These are phyloP conservation scores for Suhomyces faveliae DNA, from an alignment of 805 yeast genomes.

Conservation along the genomic window DNA sequence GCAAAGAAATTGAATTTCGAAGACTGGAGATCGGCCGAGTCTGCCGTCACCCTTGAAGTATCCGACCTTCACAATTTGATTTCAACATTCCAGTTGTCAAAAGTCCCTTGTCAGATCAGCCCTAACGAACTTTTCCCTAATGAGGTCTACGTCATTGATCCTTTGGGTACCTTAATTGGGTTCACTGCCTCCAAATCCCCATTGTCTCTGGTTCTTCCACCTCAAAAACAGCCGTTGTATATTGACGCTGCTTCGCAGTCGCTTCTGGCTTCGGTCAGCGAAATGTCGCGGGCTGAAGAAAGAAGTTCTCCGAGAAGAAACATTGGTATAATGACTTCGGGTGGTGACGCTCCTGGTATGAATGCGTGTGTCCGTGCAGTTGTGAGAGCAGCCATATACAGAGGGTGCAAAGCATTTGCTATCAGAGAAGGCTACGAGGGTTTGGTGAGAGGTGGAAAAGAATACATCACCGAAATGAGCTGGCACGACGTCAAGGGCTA, in stretches of 20 bases:
- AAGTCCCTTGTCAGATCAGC: constrained; percentile 49
- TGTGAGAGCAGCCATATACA: constrained; percentile 84
- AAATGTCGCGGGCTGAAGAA: constrained; percentile 16
- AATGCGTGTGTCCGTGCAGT: constrained; percentile 94
- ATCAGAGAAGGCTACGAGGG: constrained; percentile 96
- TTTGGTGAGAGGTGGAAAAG: constrained; percentile 78
- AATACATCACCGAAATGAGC: constrained; percentile 66
- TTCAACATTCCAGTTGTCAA: constrained; percentile 26
- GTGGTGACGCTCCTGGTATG: constrained; percentile 99
- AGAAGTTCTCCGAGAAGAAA: constrained; percentile 38
- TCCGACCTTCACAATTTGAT: constrained; percentile 39
- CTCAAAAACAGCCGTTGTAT: constrained; percentile 23
- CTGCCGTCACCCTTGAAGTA: constrained; percentile 48
- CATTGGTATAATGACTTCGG: constrained; percentile 96
- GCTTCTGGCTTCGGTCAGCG: constrained; percentile 17
- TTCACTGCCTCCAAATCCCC: constrained; percentile 66
- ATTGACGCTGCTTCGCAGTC: constrained; percentile 18
- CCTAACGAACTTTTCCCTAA: constrained; percentile 76
- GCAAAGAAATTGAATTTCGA: constrained; percentile 17
- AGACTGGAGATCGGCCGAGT: constrained; percentile 52
- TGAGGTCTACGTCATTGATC: constrained; percentile 77
- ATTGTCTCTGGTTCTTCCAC: constrained; percentile 48
- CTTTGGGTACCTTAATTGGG: constrained; percentile 79
- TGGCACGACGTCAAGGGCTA: constrained; percentile 97
- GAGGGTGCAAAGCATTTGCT: constrained; percentile 88